Base-by-base conservation (phyloP, 148 eudicot genomes). In the Chenopodium berlandieri region DNA sequence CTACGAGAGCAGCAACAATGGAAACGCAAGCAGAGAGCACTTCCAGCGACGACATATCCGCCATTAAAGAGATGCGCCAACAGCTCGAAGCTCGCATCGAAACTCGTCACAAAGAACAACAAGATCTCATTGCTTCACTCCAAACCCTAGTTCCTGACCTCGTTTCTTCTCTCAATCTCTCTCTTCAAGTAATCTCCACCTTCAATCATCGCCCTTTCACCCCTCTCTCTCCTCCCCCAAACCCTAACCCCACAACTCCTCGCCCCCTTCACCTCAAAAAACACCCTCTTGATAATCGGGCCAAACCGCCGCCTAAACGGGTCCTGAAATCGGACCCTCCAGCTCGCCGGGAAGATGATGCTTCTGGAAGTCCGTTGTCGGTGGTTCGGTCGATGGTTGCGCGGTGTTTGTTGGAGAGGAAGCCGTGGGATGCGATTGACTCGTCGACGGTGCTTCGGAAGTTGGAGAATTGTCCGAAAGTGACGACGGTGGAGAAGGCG, bases 371-470 rank as follows among this genome's bases (percentile, higher is more conserved):
- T 16, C 86, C 91, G 4, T 78, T 94, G 27, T 82, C 87, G 66
- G 78, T 91, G 52, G 93, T 94, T 1, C 81, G 97, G 66, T 87
- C 91, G 0, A 87, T 94, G 94, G 92, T 94, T 44, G 98, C 95
- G 9, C 88, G 85, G 22, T 90, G 91, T 82, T 89, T 94, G 85
- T 22, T 93, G 80, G 97, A 91, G 80, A 89, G 94, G 67, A 88
- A 90, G 7, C 97, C 98, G 0, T 94, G 89, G 48, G 81, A 68
- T 9, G 88, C 91, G 0, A 93, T 93, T 2, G 98, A 94, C 77
- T 91, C 98, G 1, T 90, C 92, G 1, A 90, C 92, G 9, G 89
- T 94, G 83, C 77, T 93, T 84, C 86, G 92, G 87, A 93, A 89
- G 86, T 71, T 94, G 78, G 94, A 93, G 91, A 93, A 91, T 71